Conservation (phyloP, 192 early-diverging fungal species). For the Linnemannia exigua region DNA sequence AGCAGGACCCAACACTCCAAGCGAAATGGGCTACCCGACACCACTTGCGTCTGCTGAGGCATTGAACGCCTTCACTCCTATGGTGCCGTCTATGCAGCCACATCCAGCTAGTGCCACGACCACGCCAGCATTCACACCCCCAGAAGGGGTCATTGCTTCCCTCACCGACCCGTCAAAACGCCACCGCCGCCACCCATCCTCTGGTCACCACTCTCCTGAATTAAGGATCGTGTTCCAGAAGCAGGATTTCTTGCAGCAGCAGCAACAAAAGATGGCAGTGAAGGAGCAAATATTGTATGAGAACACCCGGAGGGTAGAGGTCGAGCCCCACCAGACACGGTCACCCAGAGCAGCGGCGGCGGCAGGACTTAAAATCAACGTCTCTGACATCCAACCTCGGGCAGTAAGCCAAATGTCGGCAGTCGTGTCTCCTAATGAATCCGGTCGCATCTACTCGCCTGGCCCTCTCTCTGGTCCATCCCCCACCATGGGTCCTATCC, state of each 20-base stretch:
- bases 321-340: slow-evolving; percentile 50
- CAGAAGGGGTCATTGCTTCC: slow-evolving; percentile 17
- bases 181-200: slow-evolving; percentile 49
- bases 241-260: slow-evolving; percentile 37
- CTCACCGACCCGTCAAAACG: slow-evolving; percentile 32
- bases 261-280: slow-evolving; percentile 40
- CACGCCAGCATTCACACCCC: slow-evolving; percentile 33
- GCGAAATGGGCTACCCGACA: slow-evolving; percentile 17
- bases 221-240: slow-evolving; percentile 26
- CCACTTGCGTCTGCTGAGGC: slow-evolving; percentile 30
- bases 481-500: slow-evolving; percentile 32
- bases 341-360: slow-evolving; percentile 39
- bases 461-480: slow-evolving; percentile 50
- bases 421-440: slow-evolving; percentile 35
- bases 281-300: slow-evolving; percentile 34
- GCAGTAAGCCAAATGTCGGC: slow-evolving; percentile 37
- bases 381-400: slow-evolving; percentile 40
- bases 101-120: slow-evolving; percentile 19
- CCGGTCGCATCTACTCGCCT: slow-evolving; percentile 33
- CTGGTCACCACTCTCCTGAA: slow-evolving; percentile 53
- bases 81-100: slow-evolving; percentile 44
- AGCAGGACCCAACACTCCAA: slow-evolving; percentile 9
- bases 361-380: slow-evolving; percentile 45
- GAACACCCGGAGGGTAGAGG: slow-evolving; percentile 11
- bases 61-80: slow-evolving; percentile 31